Conservation (phyloP, 2,329 filamentous ascomycete genomes). For the Fusarium sp. region DNA sequence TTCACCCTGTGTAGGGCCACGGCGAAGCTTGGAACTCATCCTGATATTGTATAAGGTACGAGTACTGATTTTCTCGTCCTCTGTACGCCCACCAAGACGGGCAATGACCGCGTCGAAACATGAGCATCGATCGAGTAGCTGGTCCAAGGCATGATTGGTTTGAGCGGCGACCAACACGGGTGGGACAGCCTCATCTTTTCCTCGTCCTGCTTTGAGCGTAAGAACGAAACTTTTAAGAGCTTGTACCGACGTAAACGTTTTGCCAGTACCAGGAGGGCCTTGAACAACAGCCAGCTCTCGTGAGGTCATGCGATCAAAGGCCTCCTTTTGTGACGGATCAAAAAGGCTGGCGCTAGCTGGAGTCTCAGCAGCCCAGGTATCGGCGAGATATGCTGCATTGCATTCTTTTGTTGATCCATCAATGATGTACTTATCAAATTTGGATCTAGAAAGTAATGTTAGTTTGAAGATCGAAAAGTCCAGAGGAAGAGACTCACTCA, state of each 20-base stretch:
- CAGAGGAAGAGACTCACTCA: conserved; percentile 61
- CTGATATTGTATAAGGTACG: conserved; percentile 77
- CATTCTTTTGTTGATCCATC: conserved; percentile 56
- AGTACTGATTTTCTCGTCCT: conserved; percentile 74
- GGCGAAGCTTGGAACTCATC: conserved; percentile 38
- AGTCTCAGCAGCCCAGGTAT: not conserved
- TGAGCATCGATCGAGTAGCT: conserved; percentile 77
- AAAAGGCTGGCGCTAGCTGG: conserved; percentile 58
- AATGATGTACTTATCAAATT: conserved; percentile 74
- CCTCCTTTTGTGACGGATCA: conserved; percentile 79
- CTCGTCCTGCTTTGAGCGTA: conserved; percentile 67
- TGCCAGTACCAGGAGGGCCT: conserved; percentile 82
- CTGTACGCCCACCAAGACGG: conserved; percentile 76
- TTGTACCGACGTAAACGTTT: conserved; percentile 85
- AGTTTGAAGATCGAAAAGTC: not conserved
- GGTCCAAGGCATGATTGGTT: conserved; percentile 92
- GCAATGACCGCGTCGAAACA: conserved; percentile 68
- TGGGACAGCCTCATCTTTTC: conserved; percentile 48
- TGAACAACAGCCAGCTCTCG: conserved; percentile 83
- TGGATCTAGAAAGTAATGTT: conserved; percentile 61
- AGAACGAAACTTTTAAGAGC: conserved; percentile 68
- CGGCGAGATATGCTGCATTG: conserved; percentile 52
- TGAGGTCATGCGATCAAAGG: conserved; percentile 79
- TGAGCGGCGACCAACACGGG: conserved; percentile 87
- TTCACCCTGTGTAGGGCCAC: conserved; percentile 17